Conservation (phyloP, 208 protist species). For the Crithidia expoeki region DNA sequence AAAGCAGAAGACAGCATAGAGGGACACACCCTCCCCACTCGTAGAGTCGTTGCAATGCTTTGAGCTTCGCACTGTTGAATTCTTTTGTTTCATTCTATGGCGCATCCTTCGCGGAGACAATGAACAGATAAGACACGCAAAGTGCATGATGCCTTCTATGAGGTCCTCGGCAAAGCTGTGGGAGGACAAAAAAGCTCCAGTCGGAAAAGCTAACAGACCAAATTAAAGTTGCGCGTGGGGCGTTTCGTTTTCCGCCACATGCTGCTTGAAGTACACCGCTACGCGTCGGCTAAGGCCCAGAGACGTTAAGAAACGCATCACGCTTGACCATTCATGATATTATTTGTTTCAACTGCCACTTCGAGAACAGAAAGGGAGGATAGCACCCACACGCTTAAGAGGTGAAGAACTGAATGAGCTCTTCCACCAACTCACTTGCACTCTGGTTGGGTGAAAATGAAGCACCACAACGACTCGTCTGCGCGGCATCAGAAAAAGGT, state of each 20-base stretch:
- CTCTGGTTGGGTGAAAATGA: slow-evolving; percentile 10
- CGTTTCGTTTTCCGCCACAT: too few relatives aligned
- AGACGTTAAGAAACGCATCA: too few relatives aligned
- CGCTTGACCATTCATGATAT: too few relatives aligned
- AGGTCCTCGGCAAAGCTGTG: background rate
- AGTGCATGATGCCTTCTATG: slow-evolving; percentile 22
- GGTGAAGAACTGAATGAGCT: slow-evolving; percentile 37
- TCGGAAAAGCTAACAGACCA: too few relatives aligned
- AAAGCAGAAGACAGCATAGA: too few relatives aligned
- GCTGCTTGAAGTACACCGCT: too few relatives aligned
- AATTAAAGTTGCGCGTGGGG: background rate
- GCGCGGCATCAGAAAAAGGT: too few relatives aligned
- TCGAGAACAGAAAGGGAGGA: too few relatives aligned
- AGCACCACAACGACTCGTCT: background rate
- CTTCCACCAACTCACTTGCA: slow-evolving; percentile 26
- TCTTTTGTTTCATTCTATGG: slow-evolving; percentile 1
- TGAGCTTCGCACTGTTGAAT: background rate
- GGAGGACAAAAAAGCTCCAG: background rate
- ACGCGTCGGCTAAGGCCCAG: too few relatives aligned
- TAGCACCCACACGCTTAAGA: background rate
- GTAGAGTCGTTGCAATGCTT: background rate
- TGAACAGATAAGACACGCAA: background rate
- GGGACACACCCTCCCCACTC: too few relatives aligned
- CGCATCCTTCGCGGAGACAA: background rate
- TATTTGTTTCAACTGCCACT: too few relatives aligned